Evolutionary conservation across 2,329 filamentous ascomycete genomes (phyloP).

Genomic region (Ophiostoma novo-ulmi): DNA sequence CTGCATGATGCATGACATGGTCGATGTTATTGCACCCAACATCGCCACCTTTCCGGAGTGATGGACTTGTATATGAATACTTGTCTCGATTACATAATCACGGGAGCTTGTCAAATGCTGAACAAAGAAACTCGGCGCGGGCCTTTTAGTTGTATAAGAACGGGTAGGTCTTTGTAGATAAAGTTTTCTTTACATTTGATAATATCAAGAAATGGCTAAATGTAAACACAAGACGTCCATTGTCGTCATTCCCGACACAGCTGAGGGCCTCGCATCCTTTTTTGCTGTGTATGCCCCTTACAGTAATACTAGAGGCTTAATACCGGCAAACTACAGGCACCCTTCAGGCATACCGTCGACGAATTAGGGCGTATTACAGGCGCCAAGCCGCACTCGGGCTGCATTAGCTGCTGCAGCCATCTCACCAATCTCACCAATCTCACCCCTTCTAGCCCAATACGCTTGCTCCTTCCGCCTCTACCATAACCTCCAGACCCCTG

Average conservation of each 20-base stretch:
- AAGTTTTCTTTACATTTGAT: background rate
- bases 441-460: background rate
- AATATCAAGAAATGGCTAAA: background rate
- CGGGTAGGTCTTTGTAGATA: no score
- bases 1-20: background rate
- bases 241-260: background rate
- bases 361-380: background rate
- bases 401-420: slow-evolving; percentile 4
- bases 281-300: background rate
- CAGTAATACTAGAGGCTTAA: background rate
- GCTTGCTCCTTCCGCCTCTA: background rate
- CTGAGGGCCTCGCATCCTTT: background rate
- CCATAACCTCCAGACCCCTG: background rate
- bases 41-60: background rate
- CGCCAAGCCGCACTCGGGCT: background rate
- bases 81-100: background rate
- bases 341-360: background rate
- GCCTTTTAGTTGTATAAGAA: background rate
- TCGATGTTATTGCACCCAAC: background rate
- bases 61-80: background rate
- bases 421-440: background rate
- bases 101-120: background rate
- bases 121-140: slow-evolving; percentile 7
- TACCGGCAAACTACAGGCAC: background rate
- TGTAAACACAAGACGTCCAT: background rate